These are phyloP conservation scores for Zelopaecilomyces penicillatus DNA, from an alignment of 2,329 filamentous ascomycete species.

Conservation along the genomic window DNA sequence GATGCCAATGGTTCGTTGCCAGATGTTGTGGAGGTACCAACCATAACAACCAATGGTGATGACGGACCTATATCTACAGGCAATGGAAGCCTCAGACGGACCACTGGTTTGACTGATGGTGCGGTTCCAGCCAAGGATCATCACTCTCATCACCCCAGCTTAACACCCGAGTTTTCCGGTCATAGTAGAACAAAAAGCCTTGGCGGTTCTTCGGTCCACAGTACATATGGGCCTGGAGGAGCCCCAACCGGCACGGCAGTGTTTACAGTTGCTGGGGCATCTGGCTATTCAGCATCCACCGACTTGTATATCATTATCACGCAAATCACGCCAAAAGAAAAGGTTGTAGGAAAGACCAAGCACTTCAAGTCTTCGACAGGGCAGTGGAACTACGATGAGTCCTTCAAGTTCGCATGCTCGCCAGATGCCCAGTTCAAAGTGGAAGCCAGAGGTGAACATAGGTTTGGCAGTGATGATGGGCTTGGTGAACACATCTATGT, in stretches of 20 bases:
- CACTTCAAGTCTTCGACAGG: constrained; percentile 68
- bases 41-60: constrained; percentile 23
- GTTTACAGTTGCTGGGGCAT: constrained; percentile 71
- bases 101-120: constrained; percentile 25
- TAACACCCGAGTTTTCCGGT: not conserved
- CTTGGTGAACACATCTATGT: constrained; percentile 85
- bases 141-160: not conserved
- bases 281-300: constrained; percentile 65
- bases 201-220: constrained; percentile 59
- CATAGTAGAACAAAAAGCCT: constrained; percentile 50
- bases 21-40: constrained; percentile 33
- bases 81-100: constrained; percentile 32
- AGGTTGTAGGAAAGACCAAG: constrained; percentile 86
- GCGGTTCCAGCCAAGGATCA: constrained; percentile 1
- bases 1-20: constrained; percentile 38
- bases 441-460: constrained; percentile 75
- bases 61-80: constrained; percentile 23
- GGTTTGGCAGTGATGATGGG: constrained; percentile 73
- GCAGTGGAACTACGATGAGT: constrained; percentile 63
- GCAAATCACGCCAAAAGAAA: constrained; percentile 59
- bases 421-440: constrained; percentile 83
- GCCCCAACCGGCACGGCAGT: constrained; percentile 65
- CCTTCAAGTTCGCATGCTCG: constrained; percentile 67
- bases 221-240: constrained; percentile 44
- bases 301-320: constrained; percentile 73